Conservation (phyloP, 1,284 basidiomycete genomes). For the Pseudozyma thailandica region DNA sequence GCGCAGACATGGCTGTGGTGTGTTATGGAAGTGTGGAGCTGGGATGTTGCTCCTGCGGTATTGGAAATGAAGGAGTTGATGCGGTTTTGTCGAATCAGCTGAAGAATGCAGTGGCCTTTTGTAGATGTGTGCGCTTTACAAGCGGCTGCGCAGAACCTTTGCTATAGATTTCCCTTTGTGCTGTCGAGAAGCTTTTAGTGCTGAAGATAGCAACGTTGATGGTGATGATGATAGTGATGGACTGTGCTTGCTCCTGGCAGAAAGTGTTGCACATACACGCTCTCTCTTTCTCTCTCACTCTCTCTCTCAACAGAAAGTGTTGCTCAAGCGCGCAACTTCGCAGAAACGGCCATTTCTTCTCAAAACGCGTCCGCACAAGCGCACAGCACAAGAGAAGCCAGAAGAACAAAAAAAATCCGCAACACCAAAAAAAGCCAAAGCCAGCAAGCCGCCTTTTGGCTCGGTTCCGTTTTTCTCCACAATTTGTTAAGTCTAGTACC, state of each 20-base stretch:
- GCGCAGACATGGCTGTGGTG: slow-evolving; percentile 57
- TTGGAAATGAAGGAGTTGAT: not conserved
- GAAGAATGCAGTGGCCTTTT: too few relatives aligned
- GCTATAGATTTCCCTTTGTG: too few relatives aligned
- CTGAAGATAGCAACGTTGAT: too few relatives aligned
- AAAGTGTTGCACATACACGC: not conserved
- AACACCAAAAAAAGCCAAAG: not conserved
- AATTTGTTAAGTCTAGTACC: too few relatives aligned
- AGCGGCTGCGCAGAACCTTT: too few relatives aligned
- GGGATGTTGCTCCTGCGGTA: not conserved
- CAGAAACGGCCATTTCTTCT: slow-evolving; percentile 9
- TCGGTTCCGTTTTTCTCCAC: slow-evolving; percentile 1
- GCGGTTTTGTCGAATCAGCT: too few relatives aligned
- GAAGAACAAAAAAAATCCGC: slow-evolving; percentile 44
- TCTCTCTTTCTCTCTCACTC: too few relatives aligned
- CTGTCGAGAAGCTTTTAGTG: too few relatives aligned
- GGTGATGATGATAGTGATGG: too few relatives aligned
- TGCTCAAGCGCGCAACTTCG: not conserved
- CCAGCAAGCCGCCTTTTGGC: not conserved
- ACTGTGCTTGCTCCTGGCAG: not conserved
- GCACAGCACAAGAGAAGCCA: slow-evolving; percentile 25
- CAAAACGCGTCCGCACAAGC: slow-evolving; percentile 10
- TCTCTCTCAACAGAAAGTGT: not conserved
- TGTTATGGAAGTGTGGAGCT: not conserved
- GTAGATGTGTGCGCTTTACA: too few relatives aligned